Conservation (phyloP, 2,329 filamentous ascomycete genomes). For the Alternaria angustiovoidea region DNA sequence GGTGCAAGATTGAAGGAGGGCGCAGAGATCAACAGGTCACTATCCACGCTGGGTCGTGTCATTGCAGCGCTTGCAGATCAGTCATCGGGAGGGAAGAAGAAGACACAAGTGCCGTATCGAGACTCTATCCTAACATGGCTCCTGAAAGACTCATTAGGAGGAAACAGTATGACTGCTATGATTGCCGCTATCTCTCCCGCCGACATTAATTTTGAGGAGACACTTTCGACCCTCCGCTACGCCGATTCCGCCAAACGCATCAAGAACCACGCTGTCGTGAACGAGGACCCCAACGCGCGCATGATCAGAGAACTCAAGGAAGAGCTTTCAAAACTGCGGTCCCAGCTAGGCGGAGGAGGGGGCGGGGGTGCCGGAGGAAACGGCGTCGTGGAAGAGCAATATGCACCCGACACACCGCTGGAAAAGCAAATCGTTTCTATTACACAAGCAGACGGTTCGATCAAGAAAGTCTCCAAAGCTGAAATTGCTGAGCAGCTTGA, state of each 20-base stretch:
- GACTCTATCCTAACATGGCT: conserved; percentile 97
- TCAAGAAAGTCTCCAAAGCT: conserved; percentile 97
- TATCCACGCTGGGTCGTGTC: conserved; percentile 95
- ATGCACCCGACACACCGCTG: conserved; percentile 88
- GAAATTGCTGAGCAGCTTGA: conserved; percentile 96
- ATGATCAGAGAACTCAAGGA: conserved; percentile 99
- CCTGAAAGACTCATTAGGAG: conserved; percentile 93
- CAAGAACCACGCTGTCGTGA: conserved; percentile 99
- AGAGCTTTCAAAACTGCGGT: conserved; percentile 83
- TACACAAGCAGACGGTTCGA: conserved; percentile 79
- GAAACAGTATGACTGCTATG: conserved; percentile 99
- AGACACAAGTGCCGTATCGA: conserved; percentile 88
- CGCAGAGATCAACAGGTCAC: conserved; percentile 96
- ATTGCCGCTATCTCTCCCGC: conserved; percentile 98
- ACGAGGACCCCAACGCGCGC: conserved; percentile 97
- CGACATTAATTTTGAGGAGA: conserved; percentile 99
- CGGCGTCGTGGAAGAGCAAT: conserved; percentile 73
- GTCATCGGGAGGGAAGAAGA: conserved; percentile 78
- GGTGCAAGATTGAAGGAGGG: conserved; percentile 95
- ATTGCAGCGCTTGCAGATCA: conserved; percentile 95
- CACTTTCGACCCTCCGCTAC: conserved; percentile 91
- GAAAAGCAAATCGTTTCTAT: conserved; percentile 98
- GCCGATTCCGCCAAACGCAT: conserved; percentile 98
- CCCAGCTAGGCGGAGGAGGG: conserved; percentile 71
- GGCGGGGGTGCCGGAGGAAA: conserved; percentile 42